A percentile compares a stretch with the other conserved stretches of the same genome.
Conservation (phyloP, 768 basidiomycete genomes). For the Tricholoma bakamatsutake region DNA sequence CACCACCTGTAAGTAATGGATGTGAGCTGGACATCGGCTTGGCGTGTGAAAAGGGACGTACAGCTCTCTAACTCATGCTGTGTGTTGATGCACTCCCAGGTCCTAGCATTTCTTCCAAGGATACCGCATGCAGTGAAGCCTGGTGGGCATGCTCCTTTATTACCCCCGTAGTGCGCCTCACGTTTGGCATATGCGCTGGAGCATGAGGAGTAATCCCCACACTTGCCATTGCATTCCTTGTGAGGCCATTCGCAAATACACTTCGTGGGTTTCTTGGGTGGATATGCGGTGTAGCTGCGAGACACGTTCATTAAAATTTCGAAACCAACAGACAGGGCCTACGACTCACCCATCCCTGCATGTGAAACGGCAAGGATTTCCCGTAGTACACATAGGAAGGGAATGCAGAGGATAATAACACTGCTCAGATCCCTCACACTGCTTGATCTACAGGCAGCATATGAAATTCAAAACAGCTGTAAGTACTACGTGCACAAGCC, state of each 20-base stretch:
- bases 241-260: conserved; percentile 39
- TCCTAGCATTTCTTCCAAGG: conserved; percentile 27
- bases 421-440: conserved; percentile 11
- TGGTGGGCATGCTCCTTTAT: conserved; percentile 26
- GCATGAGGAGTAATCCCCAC: conserved; percentile 29
- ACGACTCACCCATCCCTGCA: conserved; percentile 38
- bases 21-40: neutral
- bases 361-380: conserved; percentile 37
- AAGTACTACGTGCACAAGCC: neutral
- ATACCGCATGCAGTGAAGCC: conserved; percentile 40
- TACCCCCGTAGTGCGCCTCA: conserved; percentile 18
- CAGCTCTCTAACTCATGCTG: conserved; percentile 47
- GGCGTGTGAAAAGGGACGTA: conserved; percentile 22
- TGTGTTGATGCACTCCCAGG: conserved; percentile 47
- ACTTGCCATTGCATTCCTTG: conserved; percentile 45
- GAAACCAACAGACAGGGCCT: neutral
- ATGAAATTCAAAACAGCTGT: neutral
- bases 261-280: conserved; percentile 25
- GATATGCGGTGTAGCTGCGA: conserved; percentile 23
- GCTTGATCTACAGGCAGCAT: conserved; percentile 18
- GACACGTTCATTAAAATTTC: neutral
- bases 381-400: conserved; percentile 26
- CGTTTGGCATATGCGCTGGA: conserved; percentile 30
- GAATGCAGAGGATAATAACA: conserved; percentile 40
- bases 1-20: conserved; percentile 33